Evolutionary conservation across 108 stramenopile genomes (phyloP), one percentile per base, ranked within the genome.

Genomic region (Skeletonema grethae): DNA sequence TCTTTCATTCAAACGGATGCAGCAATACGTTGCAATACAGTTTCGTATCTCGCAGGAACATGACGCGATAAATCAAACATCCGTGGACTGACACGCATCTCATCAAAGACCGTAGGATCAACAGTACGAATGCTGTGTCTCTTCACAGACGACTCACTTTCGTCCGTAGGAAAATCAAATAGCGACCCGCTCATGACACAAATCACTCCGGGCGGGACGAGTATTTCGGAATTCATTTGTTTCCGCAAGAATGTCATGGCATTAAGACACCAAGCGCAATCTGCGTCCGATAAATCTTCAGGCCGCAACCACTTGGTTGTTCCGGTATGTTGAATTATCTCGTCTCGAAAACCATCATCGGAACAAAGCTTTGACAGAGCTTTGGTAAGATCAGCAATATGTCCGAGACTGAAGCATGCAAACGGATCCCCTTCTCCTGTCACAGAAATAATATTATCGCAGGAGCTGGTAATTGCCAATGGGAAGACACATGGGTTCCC

Each of bases 401-500:
- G 91, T 2, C 91, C 91, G 18, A 92, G 63, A 59, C 84, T 85
- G 28, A 92, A 61, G 30, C 63, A 72, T 18, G 83, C 81, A 71
- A 92, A 92, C 11, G 91, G 91, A 82, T 92, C 91, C n/a, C 91
- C 91, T 58, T 89, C 87, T 4, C 68, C 84, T 2, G 85, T 50
- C 22, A 92, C 67, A 5, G 87, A 87, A 12, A 88, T 48, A 25
- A 91, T 87, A 31, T 59, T 55, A 16, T 71, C 58, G 22, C 46
- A 68, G 11, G 63, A 32, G 15, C 39, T 65, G 45, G 70, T 13
- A 38, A 16, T 55, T 10, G 18, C 13, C 30, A 30, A 15, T 11
- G 76, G 76, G 41, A 78, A 79, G 15, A 76, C 71, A 36, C 82
- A 83, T 10, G 82, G 82, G 30, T 59, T 79, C 0, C 78, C 77